Evolutionary conservation across 139 green algal species (phyloP), one percentile per base, ranked within the genome.

Genomic region (Tetraselmis chui): DNA sequence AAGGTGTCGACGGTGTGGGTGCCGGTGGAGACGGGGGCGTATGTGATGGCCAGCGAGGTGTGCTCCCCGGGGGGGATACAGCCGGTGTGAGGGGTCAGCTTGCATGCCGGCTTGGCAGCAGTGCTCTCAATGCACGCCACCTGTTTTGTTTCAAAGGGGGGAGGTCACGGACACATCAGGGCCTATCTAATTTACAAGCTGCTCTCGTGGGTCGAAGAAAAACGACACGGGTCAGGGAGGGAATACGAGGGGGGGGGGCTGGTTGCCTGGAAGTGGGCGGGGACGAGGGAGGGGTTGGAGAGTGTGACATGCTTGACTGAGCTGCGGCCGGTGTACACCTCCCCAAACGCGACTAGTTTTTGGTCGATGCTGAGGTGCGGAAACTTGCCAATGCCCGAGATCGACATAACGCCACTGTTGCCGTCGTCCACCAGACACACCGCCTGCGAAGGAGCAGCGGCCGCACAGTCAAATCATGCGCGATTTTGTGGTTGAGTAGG

Each of bases 361-460:
- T 74, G 30, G 76, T 91, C 87, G 32, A 94, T 31, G 0, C 84
- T 86, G 29, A 95, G 59, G 87, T 91, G 93, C 5, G 92, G 91
- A 76, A 90, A 93, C 87, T 94, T 94, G 76, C 87, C 91, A 30
- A 92, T 89, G 32, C 90, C 92, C 1, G 80, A 84, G 23, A 95
- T 80, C 81, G 45, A 5, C 45, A 88, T 59, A 1, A 86, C 82
- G 28, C 81, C 76, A 22, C 32, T 85, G 1, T 80, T 81, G 1
- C 86, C 90, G 78, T 85, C 88, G 80, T 90, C 87, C 75, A 92
- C 29, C 32, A 77, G 67, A 77, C 89, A 92, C 1, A 86, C 82
- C 31, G 89, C 90, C 27, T 59, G 30, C n/a, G n/a, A n/a, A n/a
- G n/a, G n/a, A n/a, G n/a, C n/a, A n/a, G n/a, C n/a, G n/a, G n/a